Base-by-base conservation (phyloP, 805 yeast genomes). In the Candida montana region DNA sequence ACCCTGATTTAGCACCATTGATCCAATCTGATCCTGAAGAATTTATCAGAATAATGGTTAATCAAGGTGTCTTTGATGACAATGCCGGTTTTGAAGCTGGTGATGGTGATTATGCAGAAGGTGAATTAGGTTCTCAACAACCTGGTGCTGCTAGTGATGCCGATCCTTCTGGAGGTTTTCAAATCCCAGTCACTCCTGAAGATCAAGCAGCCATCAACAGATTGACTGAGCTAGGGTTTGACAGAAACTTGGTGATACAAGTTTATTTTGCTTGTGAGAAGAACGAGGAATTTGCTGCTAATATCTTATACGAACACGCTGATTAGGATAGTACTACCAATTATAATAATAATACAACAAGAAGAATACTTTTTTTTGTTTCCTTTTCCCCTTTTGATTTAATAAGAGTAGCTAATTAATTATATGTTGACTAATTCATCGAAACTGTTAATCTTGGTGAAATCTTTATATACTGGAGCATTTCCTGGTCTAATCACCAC, bases 191-290 rank as follows among this genome's bases (percentile, higher is more conserved):
- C 44, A 76, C 96, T 7, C 80, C 76, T 42, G 93, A 81, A 53
- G 99, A 93, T 58, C 83, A 84, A 58, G 86, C 74, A 46, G 96
- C 98, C n/a, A 86, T 93, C 50, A 73, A 74, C 48, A 78, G 99
- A 59, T 73, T 93, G 50, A 83, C 95, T 62, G 97, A 85, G 63
- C 72, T 93, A 50, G 99, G 99, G 0, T 93, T 93, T 56, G 96
- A 88, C 51, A 77, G 96, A 52, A 74, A 81, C 52, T 69, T 83
- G 43, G 99, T 86, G 34, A 78, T 89, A 46, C 96, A 90, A 68
- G 95, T 95, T 24, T 93, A 87, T 68, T 81, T 93, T 74, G 98
- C 98, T 32, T 93, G 99, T 65, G 99, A 93, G 58, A 91, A 89
- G 68, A 88, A 93, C 65, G 99, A 93, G 68, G 96, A 91, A 69